These are phyloP conservation scores for Jamesozyma gamospora DNA, from an alignment of 805 yeast genomes.

Conservation along the genomic window DNA sequence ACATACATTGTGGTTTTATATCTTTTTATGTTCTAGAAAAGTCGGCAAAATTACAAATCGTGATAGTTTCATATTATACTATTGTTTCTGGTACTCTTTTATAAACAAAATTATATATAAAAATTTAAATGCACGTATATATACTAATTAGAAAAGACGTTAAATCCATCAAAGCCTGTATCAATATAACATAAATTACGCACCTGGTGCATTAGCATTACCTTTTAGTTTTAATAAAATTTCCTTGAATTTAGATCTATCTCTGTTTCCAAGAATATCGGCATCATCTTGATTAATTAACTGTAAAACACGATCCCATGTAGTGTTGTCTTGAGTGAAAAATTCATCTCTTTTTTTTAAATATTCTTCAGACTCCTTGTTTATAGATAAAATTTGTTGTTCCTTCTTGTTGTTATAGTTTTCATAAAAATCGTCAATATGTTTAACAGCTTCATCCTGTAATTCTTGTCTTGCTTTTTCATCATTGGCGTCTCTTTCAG, in stretches of 20 bases:
- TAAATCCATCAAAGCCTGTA: slow-evolving; percentile 10
- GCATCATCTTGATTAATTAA: slow-evolving; percentile 38
- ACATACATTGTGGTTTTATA: too few species aligned
- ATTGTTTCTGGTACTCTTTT: too few species aligned
- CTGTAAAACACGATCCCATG: slow-evolving; percentile 66
- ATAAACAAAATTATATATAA: too few species aligned
- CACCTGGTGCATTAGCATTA: slow-evolving; percentile 67
- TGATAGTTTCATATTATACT: too few species aligned
- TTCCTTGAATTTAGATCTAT: slow-evolving; percentile 61
- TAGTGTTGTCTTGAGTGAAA: slow-evolving; percentile 61
- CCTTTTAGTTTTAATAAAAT: slow-evolving; percentile 56
- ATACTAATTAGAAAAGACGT: not conserved
- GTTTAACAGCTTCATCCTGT: slow-evolving; percentile 65
- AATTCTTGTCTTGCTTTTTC: slow-evolving; percentile 53
- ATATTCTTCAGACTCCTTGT: slow-evolving; percentile 60
- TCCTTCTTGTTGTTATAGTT: slow-evolving; percentile 80
- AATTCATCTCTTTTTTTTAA: slow-evolving; percentile 65
- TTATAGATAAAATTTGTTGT: slow-evolving; percentile 50
- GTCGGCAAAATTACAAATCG: too few species aligned
- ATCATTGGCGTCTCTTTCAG: slow-evolving; percentile 67
- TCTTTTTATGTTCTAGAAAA: too few species aligned
- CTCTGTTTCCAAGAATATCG: slow-evolving; percentile 39
- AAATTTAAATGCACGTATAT: slow-evolving; percentile 1
- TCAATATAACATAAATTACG: slow-evolving; percentile 27
- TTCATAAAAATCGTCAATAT: slow-evolving; percentile 87